Conservation (phyloP, 371 early-diverging fungal genomes). For the Mucor sp. region DNA sequence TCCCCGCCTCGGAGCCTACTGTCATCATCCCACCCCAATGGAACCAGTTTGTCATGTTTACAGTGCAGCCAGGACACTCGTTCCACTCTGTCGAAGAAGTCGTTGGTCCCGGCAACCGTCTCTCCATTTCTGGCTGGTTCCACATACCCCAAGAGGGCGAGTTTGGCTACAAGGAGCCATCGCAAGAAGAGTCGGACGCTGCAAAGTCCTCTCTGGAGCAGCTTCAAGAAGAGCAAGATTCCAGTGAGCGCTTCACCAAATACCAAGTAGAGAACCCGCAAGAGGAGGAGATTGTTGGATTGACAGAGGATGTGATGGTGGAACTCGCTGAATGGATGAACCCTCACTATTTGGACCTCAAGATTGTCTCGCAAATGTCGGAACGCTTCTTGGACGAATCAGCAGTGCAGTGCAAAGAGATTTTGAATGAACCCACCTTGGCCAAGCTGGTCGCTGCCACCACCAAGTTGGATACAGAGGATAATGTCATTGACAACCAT, state of each 20-base stretch:
- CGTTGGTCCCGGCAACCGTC: slow-evolving; percentile 53
- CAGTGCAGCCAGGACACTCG: slow-evolving; percentile 78
- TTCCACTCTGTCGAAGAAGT: slow-evolving; percentile 84
- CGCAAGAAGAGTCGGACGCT: slow-evolving; percentile 33
- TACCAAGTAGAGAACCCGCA: slow-evolving; percentile 26
- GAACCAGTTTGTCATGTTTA: slow-evolving; percentile 80
- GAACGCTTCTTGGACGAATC: slow-evolving; percentile 70
- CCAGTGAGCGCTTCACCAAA: slow-evolving; percentile 7
- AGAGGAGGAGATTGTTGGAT: slow-evolving; percentile 23
- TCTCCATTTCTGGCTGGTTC: slow-evolving; percentile 81
- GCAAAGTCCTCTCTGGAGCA: slow-evolving; percentile 51
- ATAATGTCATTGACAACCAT: slow-evolving; percentile 10
- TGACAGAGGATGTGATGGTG: slow-evolving; percentile 51
- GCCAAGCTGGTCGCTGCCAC: slow-evolving; percentile 36
- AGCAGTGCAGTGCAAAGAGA: slow-evolving; percentile 64
- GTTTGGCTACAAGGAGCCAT: slow-evolving; percentile 51
- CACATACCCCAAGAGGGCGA: slow-evolving; percentile 70
- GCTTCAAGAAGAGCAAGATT: slow-evolving; percentile 15
- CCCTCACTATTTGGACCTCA: slow-evolving; percentile 59
- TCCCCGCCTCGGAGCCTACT: slow-evolving; percentile 64
- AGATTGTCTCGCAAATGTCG: slow-evolving; percentile 52
- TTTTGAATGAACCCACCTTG: slow-evolving; percentile 54
- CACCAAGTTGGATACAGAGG: slow-evolving; percentile 32
- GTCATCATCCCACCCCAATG: slow-evolving; percentile 65
- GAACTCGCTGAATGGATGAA: slow-evolving; percentile 59